A percentile compares a stretch with the other conserved stretches of the same genome.
Conservation (phyloP, 73 alveolate species). For the Tetrahymena thermophila region DNA sequence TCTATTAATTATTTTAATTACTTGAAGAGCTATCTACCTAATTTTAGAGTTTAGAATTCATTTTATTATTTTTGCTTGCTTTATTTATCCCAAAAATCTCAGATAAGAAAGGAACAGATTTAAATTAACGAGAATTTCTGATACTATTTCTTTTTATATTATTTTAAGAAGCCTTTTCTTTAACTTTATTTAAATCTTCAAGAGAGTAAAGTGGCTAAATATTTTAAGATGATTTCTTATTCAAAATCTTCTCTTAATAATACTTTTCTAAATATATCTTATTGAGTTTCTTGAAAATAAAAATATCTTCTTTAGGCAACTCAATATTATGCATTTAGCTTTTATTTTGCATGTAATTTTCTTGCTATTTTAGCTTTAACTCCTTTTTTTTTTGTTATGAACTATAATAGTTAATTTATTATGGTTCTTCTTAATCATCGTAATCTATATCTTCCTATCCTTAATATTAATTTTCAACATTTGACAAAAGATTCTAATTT, state of each 20-base stretch:
- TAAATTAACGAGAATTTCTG: neutral
- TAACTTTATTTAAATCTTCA: neutral
- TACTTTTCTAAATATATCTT: neutral
- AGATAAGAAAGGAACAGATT: neutral
- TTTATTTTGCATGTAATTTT: neutral
- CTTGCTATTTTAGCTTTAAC: neutral
- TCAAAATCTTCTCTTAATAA: neutral
- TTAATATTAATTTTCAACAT: neutral
- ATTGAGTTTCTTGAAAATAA: neutral
- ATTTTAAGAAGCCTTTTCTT: neutral
- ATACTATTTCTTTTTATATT: neutral
- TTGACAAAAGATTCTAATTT: neutral
- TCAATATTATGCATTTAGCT: neutral
- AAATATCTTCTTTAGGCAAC: neutral
- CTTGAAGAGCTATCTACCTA: neutral
- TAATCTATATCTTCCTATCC: neutral
- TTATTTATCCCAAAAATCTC: neutral
- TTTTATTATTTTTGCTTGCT: neutral
- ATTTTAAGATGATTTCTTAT: neutral
- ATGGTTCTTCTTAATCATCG: neutral
- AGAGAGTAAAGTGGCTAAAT: neutral
- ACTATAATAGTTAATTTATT: neutral
- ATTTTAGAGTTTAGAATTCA: neutral
- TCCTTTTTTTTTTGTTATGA: neutral
- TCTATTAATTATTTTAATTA: too few relatives aligned